Base-by-base conservation (phyloP, 768 basidiomycete genomes). In the Suillus bovinus region DNA sequence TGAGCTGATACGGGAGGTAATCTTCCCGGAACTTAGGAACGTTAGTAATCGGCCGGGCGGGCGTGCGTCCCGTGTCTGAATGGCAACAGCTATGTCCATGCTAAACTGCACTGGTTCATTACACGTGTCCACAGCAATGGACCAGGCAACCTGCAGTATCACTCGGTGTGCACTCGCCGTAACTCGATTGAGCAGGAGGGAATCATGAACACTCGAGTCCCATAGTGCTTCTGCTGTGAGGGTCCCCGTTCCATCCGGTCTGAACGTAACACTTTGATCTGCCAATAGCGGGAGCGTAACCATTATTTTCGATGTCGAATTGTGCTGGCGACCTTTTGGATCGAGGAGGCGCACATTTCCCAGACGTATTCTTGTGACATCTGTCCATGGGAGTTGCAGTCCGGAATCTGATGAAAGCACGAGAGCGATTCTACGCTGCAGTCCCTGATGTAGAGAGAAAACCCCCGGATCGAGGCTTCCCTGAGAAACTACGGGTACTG, bases 141-240 rank as follows among this genome's bases (percentile, higher is more conserved):
- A 81, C 84, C 88, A 96, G 39, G 80, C 81, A 5, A 97, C 71
- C 70, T 92, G 89, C 31, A 98, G 71, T 36, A 97, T 78, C 11
- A 97, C 80, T 41, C 92, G 87, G 66, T 96, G 93, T 52, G 87
- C 86, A 5, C 85, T 71, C 3, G 85, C 81, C 2, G 95, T 96
- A 42, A 94, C 88, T 31, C 89, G 85, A 73, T 99, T 96, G 64
- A 99, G 82, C 49, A 96, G 78, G 17, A 86, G 73, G 14, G 93
- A 94, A 67, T 93, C 87, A 72, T 98, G 97, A 14, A 93, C 78
- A 61, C 94, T 94, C 1, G 93, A 94, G 76, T 99, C 97, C 96
- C 96, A 99, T 7, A 91, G 80, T 2, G 89, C 89, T 60, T 87
- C 84, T 10, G 86, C 88, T 24, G 81, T 77, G 50, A 98, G 74